phyloP scores from a whole-genome alignment of 345 rosid genomes.

The Hibiscus syriacus region DNA sequence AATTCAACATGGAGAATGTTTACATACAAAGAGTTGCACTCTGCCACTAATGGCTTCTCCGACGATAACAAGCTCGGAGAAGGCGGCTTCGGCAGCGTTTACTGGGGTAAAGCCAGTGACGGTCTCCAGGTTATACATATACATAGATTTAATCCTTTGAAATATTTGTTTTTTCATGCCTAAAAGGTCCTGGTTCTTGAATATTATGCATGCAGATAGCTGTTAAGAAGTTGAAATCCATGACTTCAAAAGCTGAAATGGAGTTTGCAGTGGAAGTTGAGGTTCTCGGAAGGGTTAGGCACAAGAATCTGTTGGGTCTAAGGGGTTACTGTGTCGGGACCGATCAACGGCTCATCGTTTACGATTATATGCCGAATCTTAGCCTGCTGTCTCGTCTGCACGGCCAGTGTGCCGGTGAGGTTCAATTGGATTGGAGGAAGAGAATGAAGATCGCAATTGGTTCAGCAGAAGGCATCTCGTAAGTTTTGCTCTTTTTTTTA shows the following conservation, averaged over 20 bases:
- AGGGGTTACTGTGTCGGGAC: constrained; percentile 57
- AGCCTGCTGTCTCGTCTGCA: constrained; percentile 67
- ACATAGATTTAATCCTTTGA: not conserved
- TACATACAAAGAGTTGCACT: constrained; percentile 52
- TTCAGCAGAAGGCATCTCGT: constrained; percentile 61
- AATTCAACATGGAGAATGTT: constrained; percentile 56
- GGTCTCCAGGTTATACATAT: constrained; percentile 43
- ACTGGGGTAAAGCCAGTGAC: constrained; percentile 57
- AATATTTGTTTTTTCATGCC: not conserved
- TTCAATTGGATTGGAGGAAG: constrained; percentile 50
- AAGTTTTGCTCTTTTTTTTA: constrained; percentile 12
- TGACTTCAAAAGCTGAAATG: constrained; percentile 70
- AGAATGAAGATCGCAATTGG: constrained; percentile 54
- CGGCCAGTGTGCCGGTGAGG: constrained; percentile 43
- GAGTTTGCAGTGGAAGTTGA: constrained; percentile 73
- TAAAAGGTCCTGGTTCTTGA: not conserved
- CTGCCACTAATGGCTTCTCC: constrained; percentile 64
- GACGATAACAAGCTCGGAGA: constrained; percentile 57
- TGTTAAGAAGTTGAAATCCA: constrained; percentile 61
- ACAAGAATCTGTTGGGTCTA: constrained; percentile 55
- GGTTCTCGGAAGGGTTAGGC: constrained; percentile 67
- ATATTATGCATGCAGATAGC: constrained; percentile 36
- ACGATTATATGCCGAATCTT: constrained; percentile 70
- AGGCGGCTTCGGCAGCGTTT: constrained; percentile 66
- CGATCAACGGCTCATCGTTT: constrained; percentile 62